Evolutionary conservation across 768 basidiomycete species (phyloP), one percentile per base, ranked within the genome.

Genomic region (Lentinula lateritia): DNA sequence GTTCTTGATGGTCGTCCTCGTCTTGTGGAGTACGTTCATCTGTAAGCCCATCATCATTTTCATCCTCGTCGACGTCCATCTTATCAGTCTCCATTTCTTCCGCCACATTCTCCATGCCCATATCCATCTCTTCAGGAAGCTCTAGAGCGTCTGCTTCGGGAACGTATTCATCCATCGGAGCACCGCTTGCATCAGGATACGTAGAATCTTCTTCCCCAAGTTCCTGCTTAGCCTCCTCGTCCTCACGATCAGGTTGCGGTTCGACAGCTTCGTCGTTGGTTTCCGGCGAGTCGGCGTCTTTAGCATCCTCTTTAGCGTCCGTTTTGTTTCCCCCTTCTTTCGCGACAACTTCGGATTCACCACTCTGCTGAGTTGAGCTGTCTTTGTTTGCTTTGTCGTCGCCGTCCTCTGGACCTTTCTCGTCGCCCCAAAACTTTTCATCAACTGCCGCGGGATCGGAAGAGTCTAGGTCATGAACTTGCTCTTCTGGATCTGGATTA

Each of bases 361-460:
- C 67, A 1, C 75, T 71, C 69, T 75, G 75, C 67, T 82, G 67
- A 57, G 78, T 76, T 41, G 86, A 85, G 66, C 79, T 82, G 64
- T 91, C 86, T 64, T 90, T 75, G 60, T 85, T 76, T 23, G 81
- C 75, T 69, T 86, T 84, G 50, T 84, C 82, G 50, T 86, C 80
- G 32, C 73, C 73, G 54, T 85, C 80, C 32, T 83, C 78, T 4
- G 84, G 80, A 12, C 83, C 83, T 54, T 78, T 73, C 66, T 96
- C 89, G 64, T 95, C 92, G 18, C 91, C 94, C 96, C 97, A 98
- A 66, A 99, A 78, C 76, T 98, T 98, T 76, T 99, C 96, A 69
- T 98, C 96, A 15, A 97, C 83, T 0, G 88, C 87, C 28, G 85
- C 80, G 8, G 92, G 89, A 74, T 98, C 96, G 16, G 83, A 77